These are phyloP conservation scores for Botryococcus braunii DNA, from an alignment of 163 green algal species.

Conservation along the genomic window DNA sequence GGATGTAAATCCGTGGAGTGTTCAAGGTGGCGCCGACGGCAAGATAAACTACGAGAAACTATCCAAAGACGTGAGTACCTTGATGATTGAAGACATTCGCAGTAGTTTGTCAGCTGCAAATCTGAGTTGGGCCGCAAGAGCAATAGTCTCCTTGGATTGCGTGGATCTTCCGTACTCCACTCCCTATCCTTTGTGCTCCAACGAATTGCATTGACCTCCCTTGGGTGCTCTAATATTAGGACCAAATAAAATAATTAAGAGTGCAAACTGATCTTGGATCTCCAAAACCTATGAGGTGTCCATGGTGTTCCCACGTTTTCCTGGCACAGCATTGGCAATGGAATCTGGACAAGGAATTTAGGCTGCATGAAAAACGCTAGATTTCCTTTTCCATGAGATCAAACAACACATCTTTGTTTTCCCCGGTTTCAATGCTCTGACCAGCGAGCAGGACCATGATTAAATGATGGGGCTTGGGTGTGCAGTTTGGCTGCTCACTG, in stretches of 20 bases:
- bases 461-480: background rate
- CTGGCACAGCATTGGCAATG: background rate
- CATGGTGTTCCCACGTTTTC: background rate
- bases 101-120: background rate
- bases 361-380: background rate
- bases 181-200: background rate
- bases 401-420: background rate
- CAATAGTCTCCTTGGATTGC: too few species aligned
- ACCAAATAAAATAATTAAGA: background rate
- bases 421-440: background rate
- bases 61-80: conserved; percentile 46
- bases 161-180: background rate
- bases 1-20: conserved; percentile 85
- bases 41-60: conserved; percentile 91
- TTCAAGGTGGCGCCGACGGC: conserved; percentile 72
- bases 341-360: background rate
- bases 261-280: too few species aligned
- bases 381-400: background rate
- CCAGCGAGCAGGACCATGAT: background rate
- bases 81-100: background rate
- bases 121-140: background rate
- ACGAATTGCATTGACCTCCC: background rate
- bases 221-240: conserved; percentile 1
- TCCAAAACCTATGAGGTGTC: background rate
- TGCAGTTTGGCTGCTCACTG: conserved; percentile 81